Evolutionary conservation across 208 protist species (phyloP).

Genomic region (Endotrypanum monterogeii): DNA sequence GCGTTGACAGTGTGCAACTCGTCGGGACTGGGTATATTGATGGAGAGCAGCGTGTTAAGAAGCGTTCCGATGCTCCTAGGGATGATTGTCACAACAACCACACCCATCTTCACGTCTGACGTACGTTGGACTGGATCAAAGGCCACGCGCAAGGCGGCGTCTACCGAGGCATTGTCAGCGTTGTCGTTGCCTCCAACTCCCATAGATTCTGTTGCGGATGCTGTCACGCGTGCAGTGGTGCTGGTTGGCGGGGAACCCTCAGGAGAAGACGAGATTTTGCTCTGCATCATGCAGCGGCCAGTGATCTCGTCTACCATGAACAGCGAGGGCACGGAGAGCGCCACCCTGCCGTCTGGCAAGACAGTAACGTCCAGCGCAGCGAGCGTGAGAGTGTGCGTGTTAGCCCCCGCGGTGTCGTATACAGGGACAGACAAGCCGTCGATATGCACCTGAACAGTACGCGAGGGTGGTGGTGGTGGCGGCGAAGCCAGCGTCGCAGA

Average conservation of each 20-base stretch:
- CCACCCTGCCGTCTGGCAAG: conserved; percentile 38
- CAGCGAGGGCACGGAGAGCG: conserved; percentile 43
- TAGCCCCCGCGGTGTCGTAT: conserved; percentile 58
- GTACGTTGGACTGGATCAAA: conserved; percentile 36
- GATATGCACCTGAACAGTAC: conserved; percentile 55
- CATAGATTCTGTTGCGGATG: not conserved
- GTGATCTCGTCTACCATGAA: conserved; percentile 68
- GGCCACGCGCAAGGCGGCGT: conserved; percentile 27
- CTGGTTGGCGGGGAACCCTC: not conserved
- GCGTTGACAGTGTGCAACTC: conserved; percentile 2
- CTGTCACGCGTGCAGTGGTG: not conserved
- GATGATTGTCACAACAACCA: conserved; percentile 59
- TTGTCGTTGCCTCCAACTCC: not conserved
- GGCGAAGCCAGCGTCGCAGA: not conserved
- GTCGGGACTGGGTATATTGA: conserved; percentile 42
- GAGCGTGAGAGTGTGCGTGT: conserved; percentile 65
- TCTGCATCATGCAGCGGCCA: conserved; percentile 48
- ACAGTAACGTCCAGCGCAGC: conserved; percentile 41
- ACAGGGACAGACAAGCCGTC: conserved; percentile 54
- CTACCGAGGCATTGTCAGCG: not conserved
- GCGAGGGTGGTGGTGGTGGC: conserved; percentile 6
- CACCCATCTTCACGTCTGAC: conserved; percentile 34
- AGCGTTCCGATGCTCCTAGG: conserved; percentile 69
- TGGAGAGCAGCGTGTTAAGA: conserved; percentile 70
- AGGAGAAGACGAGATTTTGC: conserved; percentile 7